Base-by-base conservation (phyloP, 495 filamentous ascomycete genomes). In the Parmelia sp. region DNA sequence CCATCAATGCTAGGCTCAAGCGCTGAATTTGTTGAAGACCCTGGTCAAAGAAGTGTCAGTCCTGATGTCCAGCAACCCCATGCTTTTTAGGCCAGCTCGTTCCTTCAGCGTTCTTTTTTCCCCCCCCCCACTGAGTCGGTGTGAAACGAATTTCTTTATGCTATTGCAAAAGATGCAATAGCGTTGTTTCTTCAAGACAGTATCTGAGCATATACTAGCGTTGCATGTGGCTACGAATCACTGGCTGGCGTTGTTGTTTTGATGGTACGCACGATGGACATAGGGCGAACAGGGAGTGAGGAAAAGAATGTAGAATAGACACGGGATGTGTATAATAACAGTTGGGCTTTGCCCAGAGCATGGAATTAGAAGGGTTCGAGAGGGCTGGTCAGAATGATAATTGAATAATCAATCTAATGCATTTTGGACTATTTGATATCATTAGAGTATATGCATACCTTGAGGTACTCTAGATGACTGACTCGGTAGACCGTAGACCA, bases 1-100 rank as follows among this genome's bases (percentile, higher is more conserved):
- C 79, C 80, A 0, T 75, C 77, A 5, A 74, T 81, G 29, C 69
- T 75, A 2, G 78, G 79, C n/a, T 82, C 79, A 40, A 72, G 75
- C 17, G 81, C 81, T 14, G 81, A 83, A 67, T 68, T 83, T 27
- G 78, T 83, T 17, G 73, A 72, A 60, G 67, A 64, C 49, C 37
- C 63, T 35, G 23, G 40, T 36, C 37, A 55, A 45, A 69, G 60
- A 39, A 74, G 71, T 21, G 58, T 71, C 53, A 71, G 69, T 57
- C 42, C 69, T 25, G 74, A 79, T 35, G 63, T 70, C 27, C 36
- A 42, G 35, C 40, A 51, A 29, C 12, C 57, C 29, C 62, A 58
- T 39, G 62, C 44, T 21, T 45, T 64, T 23, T 64, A 39, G 17
- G 25, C 78, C 73, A 49, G 70, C 49, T 35, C 29, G n/a, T 59